Conservation (phyloP, 1,284 basidiomycete species). For the Cystobasidium sp. region DNA sequence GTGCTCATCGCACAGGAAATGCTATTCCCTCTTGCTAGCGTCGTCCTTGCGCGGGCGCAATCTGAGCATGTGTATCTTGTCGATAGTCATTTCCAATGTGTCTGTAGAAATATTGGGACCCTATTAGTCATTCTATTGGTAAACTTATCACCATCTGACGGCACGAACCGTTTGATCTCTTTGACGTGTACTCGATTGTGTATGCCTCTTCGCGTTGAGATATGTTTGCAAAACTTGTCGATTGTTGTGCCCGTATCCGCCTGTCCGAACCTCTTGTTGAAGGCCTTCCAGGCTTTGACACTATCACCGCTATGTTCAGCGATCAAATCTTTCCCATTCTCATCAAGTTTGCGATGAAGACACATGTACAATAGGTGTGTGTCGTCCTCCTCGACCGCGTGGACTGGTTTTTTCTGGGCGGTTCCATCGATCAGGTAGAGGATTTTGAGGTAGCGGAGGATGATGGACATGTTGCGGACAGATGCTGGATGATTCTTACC, state of each 20-base stretch:
- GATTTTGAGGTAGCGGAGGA: too few species aligned
- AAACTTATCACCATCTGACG: background rate
- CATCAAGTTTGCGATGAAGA: conserved; percentile 1
- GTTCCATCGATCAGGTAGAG: too few species aligned
- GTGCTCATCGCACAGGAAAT: too few species aligned
- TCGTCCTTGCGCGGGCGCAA: too few species aligned
- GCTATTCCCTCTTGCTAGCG: too few species aligned
- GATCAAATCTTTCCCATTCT: conserved; percentile 5
- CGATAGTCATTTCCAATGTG: too few species aligned
- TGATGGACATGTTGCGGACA: too few species aligned
- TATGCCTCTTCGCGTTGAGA: background rate
- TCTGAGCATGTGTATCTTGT: too few species aligned
- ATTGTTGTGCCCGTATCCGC: conserved; percentile 17
- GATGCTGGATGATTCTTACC: too few species aligned
- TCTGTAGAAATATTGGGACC: too few species aligned
- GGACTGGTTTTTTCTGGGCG: too few species aligned
- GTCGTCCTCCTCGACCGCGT: background rate
- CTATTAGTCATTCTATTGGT: background rate
- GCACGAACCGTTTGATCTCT: background rate
- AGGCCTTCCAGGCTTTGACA: conserved; percentile 9
- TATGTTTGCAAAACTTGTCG: background rate
- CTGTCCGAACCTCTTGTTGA: conserved; percentile 11
- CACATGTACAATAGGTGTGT: background rate
- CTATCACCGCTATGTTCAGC: background rate
- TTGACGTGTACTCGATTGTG: background rate